phyloP scores from a whole-genome alignment of 2,329 filamentous ascomycete genomes.

The Sporothrix curviconia region DNA sequence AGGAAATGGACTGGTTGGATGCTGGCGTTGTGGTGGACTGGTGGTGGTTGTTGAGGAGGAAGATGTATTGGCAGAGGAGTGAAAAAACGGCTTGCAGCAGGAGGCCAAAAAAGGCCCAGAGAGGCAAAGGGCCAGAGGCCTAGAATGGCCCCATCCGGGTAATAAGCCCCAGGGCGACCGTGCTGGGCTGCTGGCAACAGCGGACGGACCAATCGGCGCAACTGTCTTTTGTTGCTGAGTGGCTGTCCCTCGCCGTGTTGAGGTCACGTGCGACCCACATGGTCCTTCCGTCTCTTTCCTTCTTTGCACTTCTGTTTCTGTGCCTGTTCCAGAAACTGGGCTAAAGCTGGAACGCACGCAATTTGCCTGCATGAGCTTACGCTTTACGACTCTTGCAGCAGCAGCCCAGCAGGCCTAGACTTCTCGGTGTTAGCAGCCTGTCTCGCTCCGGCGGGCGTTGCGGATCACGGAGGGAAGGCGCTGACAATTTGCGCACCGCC shows the following conservation, averaged over 20 bases:
- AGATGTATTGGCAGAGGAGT: not conserved
- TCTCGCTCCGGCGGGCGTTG: not conserved
- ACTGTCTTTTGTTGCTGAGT: not conserved
- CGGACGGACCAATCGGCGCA: slow-evolving; percentile 5
- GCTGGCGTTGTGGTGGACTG: too few relatives aligned
- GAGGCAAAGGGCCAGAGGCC: slow-evolving; percentile 9
- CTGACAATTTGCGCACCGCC: not conserved
- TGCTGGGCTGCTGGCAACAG: not conserved
- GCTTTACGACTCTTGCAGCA: too few relatives aligned
- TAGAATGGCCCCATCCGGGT: slow-evolving; percentile 5
- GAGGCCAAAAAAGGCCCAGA: slow-evolving; percentile 9
- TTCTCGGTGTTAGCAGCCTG: slow-evolving; percentile 1
- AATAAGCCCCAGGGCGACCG: slow-evolving; percentile 9
- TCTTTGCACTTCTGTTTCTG: not conserved
- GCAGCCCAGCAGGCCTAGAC: too few relatives aligned
- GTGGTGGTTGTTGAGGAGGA: not conserved
- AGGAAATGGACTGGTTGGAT: not conserved
- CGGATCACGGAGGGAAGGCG: not conserved
- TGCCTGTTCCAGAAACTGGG: slow-evolving; percentile 10
- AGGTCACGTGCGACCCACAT: not conserved
- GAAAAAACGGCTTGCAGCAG: slow-evolving; percentile 12
- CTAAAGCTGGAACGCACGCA: slow-evolving; percentile 5
- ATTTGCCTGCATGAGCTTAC: slow-evolving; percentile 8
- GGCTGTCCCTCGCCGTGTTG: not conserved
- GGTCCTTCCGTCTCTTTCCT: not conserved